Evolutionary conservation across 2,329 filamentous ascomycete species (phyloP).

Genomic region (Botrytis fabae): DNA sequence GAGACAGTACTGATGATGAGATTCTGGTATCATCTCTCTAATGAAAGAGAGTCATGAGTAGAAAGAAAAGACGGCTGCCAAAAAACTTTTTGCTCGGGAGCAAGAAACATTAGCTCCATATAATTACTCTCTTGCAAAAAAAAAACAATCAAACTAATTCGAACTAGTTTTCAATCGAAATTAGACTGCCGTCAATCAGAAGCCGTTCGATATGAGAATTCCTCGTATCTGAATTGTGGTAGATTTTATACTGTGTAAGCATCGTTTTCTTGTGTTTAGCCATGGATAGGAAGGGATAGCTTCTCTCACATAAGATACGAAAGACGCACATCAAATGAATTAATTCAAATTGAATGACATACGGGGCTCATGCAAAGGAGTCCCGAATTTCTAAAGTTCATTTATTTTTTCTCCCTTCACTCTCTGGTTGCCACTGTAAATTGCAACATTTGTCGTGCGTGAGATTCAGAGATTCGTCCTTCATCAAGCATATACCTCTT

Average conservation of each 20-base stretch:
- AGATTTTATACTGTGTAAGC: background rate
- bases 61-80: background rate
- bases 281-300: background rate
- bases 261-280: background rate
- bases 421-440: background rate
- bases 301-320: background rate
- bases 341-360: background rate
- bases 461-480: background rate
- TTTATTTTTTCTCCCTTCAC: background rate
- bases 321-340: background rate
- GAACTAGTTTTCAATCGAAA: background rate
- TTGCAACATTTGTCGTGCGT: background rate
- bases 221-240: background rate
- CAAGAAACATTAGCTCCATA: background rate
- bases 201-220: background rate
- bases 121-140: background rate
- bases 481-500: background rate
- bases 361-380: background rate
- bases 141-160: rapidly evolving
- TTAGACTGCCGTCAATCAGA: background rate
- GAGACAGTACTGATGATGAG: background rate
- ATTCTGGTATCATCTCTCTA: background rate
- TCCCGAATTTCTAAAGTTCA: background rate
- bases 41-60: background rate
- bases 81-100: background rate